phyloP scores from a whole-genome alignment of 495 filamentous ascomycete genomes.

The Staphylotrichum longicolle region DNA sequence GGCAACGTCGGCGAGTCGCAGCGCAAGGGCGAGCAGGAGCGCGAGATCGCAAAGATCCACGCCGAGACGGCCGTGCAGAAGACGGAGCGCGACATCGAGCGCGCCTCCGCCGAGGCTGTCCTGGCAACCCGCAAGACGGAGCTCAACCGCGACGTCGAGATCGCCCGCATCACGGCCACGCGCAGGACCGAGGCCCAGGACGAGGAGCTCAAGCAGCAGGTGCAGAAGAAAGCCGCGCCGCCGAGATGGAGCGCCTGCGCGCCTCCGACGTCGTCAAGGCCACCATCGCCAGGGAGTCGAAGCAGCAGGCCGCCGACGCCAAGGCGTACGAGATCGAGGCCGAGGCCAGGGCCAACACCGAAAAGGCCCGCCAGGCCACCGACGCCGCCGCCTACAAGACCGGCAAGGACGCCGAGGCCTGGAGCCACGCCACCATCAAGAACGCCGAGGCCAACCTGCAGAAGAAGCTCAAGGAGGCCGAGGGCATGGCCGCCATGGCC shows the following conservation, averaged over 20 bases:
- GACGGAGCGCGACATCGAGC: slow-evolving; percentile 77
- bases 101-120: slow-evolving; percentile 70
- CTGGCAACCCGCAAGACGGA: slow-evolving; percentile 67
- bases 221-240: slow-evolving; percentile 73
- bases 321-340: slow-evolving; percentile 56
- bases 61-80: slow-evolving; percentile 78
- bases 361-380: slow-evolving; percentile 53
- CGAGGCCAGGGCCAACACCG: slow-evolving; percentile 58
- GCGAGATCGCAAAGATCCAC: slow-evolving; percentile 78
- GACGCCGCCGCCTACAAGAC: slow-evolving; percentile 48
- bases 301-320: slow-evolving; percentile 72
- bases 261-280: slow-evolving; percentile 75
- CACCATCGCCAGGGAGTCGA: slow-evolving; percentile 66
- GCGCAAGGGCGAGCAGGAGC: slow-evolving; percentile 71
- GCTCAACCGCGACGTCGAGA: slow-evolving; percentile 66
- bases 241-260: slow-evolving; percentile 73
- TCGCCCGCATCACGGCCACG: slow-evolving; percentile 66
- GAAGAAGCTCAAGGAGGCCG: slow-evolving; percentile 65
- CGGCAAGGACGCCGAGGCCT: slow-evolving; percentile 41
- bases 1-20: slow-evolving; percentile 79
- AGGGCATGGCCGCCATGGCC: slow-evolving; percentile 71
- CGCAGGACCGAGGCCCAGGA: slow-evolving; percentile 69
- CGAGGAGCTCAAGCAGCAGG: slow-evolving; percentile 70
- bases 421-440: slow-evolving; percentile 47
- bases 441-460: slow-evolving; percentile 63